These are phyloP conservation scores for Aristolochia contorta DNA, from an alignment of 164 flowering plant species.

Conservation along the genomic window DNA sequence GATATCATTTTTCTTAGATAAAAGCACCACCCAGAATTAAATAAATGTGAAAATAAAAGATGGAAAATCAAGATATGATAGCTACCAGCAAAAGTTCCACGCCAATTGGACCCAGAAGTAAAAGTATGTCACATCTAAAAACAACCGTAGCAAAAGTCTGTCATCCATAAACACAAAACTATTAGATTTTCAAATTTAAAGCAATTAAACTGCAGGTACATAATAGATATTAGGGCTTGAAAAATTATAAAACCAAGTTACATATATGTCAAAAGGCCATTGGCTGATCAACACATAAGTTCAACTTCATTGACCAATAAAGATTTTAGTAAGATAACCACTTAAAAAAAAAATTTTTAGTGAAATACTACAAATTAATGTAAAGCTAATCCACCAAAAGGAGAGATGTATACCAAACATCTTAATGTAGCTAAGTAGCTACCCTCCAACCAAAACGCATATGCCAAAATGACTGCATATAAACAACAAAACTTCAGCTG, in stretches of 20 bases:
- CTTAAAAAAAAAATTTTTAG: too few species aligned
- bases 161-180: slow-evolving; percentile 10
- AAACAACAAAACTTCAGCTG: slow-evolving; percentile 13
- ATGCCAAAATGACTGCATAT: slow-evolving; percentile 74
- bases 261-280: too few species aligned
- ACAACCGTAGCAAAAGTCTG: slow-evolving; percentile 81
- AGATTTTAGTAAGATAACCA: too few species aligned
- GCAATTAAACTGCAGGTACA: too few species aligned
- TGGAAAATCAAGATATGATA: background rate
- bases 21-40: too few species aligned
- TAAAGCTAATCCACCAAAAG: background rate
- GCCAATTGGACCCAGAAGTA: slow-evolving; percentile 77
- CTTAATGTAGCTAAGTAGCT: slow-evolving; percentile 41
- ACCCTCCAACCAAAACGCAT: slow-evolving; percentile 73
- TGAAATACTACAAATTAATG: too few species aligned
- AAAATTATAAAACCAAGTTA: too few species aligned
- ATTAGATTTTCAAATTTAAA: background rate
- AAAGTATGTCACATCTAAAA: slow-evolving; percentile 83
- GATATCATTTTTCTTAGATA: too few species aligned
- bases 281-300: too few species aligned
- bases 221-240: too few species aligned
- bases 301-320: too few species aligned
- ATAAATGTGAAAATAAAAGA: too few species aligned
- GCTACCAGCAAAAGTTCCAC: slow-evolving; percentile 67
- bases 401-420: slow-evolving; percentile 51